These are phyloP conservation scores for Ammopiptanthus mongolicus DNA, from an alignment of 306 rosid species.

Conservation along the genomic window DNA sequence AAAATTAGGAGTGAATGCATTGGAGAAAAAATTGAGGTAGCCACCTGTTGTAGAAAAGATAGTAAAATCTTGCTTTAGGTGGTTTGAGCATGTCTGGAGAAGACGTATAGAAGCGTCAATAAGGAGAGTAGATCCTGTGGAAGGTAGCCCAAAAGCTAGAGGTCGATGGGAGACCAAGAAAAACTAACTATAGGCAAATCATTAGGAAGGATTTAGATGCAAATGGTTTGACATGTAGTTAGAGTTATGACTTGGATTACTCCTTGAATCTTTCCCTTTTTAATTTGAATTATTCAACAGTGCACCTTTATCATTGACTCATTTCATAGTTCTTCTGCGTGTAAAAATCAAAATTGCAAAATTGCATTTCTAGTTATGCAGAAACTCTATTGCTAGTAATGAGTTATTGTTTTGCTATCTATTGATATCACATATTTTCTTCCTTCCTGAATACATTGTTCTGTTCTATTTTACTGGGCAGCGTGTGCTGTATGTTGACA, in stretches of 20 bases:
- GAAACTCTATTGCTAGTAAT: neutral
- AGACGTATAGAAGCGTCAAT: too few species aligned
- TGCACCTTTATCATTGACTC: neutral
- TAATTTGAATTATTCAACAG: neutral
- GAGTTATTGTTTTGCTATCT: neutral
- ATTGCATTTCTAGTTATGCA: neutral
- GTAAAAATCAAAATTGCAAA: neutral
- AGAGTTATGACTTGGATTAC: neutral
- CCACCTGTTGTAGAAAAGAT: too few species aligned
- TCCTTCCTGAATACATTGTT: neutral
- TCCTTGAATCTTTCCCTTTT: neutral
- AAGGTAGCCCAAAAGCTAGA: too few species aligned
- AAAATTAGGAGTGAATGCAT: too few species aligned
- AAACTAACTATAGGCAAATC: too few species aligned
- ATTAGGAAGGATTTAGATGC: too few species aligned
- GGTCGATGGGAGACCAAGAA: too few species aligned
- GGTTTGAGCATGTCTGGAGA: too few species aligned
- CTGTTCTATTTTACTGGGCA: constrained; percentile 29
- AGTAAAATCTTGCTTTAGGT: too few species aligned
- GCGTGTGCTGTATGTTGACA: constrained; percentile 86
- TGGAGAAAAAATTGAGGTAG: too few species aligned
- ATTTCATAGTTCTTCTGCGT: neutral
- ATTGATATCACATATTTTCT: neutral
- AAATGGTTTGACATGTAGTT: too few species aligned
- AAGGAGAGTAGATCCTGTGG: too few species aligned